A percentile compares a stretch with the other conserved stretches of the same genome.
Conservation (phyloP, 2,329 filamentous ascomycete species). For the Diaporthe aspalathi region DNA sequence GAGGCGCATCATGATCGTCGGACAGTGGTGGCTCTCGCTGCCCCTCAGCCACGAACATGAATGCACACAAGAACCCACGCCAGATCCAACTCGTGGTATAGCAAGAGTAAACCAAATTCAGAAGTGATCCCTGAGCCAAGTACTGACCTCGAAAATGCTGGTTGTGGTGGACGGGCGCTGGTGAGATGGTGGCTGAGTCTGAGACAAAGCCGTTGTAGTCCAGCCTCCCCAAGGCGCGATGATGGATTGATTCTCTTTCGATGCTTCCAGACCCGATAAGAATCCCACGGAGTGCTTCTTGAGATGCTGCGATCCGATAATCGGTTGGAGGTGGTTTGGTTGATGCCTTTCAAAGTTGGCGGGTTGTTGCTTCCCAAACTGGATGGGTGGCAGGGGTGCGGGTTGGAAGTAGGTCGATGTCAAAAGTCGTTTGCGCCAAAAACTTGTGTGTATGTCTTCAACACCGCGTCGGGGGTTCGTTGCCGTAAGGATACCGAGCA, state of each 20-base stretch:
- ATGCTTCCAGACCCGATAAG: background rate
- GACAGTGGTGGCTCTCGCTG: background rate
- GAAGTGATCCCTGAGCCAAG: background rate
- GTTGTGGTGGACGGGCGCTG: slow-evolving; percentile 5
- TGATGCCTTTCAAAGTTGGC: background rate
- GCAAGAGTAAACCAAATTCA: background rate
- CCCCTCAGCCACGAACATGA: slow-evolving; percentile 1
- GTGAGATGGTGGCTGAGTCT: slow-evolving; percentile 30
- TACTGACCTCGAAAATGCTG: slow-evolving; percentile 37
- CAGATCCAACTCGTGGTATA: background rate
- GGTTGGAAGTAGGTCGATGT: background rate
- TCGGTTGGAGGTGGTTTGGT: slow-evolving; percentile 12
- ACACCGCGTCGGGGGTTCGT: slow-evolving; percentile 5
- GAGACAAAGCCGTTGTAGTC: slow-evolving; percentile 26
- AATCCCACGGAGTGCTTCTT: background rate
- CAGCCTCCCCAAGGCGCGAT: slow-evolving; percentile 11
- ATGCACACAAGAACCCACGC: background rate
- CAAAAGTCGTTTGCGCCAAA: slow-evolving; percentile 25
- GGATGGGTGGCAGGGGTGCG: slow-evolving; percentile 5
- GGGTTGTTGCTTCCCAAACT: slow-evolving; percentile 30
- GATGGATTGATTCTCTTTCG: background rate
- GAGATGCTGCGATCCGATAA: background rate
- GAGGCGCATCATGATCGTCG: slow-evolving; percentile 7
- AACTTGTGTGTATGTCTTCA: slow-evolving; percentile 8
- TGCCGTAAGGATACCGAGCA: slow-evolving; percentile 13